phyloP scores from a whole-genome alignment of 257 asterid genomes.

The Misopates orontium region DNA sequence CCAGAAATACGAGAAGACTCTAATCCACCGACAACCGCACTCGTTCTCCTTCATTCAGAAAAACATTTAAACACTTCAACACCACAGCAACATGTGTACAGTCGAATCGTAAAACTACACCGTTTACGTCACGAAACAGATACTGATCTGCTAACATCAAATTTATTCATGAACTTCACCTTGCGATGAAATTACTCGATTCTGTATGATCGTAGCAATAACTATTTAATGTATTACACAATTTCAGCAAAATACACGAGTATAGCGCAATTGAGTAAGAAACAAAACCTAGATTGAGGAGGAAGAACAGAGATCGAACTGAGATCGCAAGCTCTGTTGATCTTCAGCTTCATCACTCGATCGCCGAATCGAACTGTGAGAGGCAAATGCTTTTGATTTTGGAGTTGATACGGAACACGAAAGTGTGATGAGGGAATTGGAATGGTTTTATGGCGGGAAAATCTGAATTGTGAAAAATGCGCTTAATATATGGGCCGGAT shows the following conservation, averaged over 20 bases:
- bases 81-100: conserved; percentile 8
- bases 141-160: no score
- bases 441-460: conserved; percentile 23
- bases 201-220: no score
- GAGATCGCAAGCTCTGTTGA: conserved; percentile 91
- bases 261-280: conserved; percentile 8
- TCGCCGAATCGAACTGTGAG: conserved; percentile 14
- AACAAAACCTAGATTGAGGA: conserved; percentile 72
- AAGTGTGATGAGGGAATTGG: conserved; percentile 8
- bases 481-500: conserved; percentile 14
- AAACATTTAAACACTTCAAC: conserved; percentile 14
- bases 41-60: conserved; percentile 54
- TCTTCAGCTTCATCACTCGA: conserved; percentile 69
- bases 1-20: conserved; percentile 63
- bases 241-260: conserved; percentile 1
- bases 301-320: conserved; percentile 93
- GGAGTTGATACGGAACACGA: no score
- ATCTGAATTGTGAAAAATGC: conserved; percentile 22
- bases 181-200: no score
- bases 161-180: no score
- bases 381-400: neutral
- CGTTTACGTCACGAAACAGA: conserved; percentile 1
- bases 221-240: neutral
- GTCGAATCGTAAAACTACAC: neutral
- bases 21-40: conserved; percentile 41